phyloP scores from a whole-genome alignment of 2,329 filamentous ascomycete species.

The Ophiostoma triangulosporum region DNA sequence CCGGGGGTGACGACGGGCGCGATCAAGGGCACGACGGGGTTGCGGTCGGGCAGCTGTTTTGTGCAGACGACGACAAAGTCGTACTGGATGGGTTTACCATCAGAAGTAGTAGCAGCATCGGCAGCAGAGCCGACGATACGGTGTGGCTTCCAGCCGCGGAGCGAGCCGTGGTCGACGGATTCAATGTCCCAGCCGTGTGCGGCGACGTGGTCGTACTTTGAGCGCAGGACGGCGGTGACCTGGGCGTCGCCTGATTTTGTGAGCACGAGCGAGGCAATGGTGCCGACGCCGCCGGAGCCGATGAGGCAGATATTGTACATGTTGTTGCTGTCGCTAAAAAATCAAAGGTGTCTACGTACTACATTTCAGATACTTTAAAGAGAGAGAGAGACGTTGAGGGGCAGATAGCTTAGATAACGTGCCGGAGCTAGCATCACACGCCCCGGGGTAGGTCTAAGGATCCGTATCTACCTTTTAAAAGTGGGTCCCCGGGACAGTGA shows the following conservation, averaged over 20 bases:
- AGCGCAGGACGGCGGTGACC: conserved; percentile 12
- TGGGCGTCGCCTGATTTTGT: conserved; percentile 8
- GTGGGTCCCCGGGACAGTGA: too few species aligned
- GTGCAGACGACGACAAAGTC: conserved; percentile 59
- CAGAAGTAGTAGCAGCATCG: conserved; percentile 7
- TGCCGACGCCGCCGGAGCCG: conserved; percentile 12
- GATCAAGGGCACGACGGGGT: conserved; percentile 47
- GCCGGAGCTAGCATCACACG: too few species aligned
- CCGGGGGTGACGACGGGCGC: conserved; percentile 40
- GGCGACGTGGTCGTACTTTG: conserved; percentile 9
- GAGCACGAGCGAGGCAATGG: conserved; percentile 13
- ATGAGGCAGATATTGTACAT: conserved; percentile 10
- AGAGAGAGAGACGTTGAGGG: too few species aligned
- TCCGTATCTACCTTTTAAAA: too few species aligned
- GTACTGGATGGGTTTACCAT: conserved; percentile 12
- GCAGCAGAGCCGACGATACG: conserved; percentile 24
- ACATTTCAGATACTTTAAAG: too few species aligned
- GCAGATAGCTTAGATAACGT: too few species aligned
- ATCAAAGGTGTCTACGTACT: too few species aligned
- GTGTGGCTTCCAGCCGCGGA: conserved; percentile 8
- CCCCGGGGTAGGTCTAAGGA: too few species aligned
- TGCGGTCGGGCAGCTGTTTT: conserved; percentile 54
- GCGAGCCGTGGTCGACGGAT: conserved; percentile 11
- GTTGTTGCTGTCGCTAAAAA: not conserved
- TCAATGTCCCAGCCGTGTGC: conserved; percentile 12